Evolutionary conservation across 208 protist genomes (phyloP).

Genomic region (Plasmodiophora brassicae): DNA sequence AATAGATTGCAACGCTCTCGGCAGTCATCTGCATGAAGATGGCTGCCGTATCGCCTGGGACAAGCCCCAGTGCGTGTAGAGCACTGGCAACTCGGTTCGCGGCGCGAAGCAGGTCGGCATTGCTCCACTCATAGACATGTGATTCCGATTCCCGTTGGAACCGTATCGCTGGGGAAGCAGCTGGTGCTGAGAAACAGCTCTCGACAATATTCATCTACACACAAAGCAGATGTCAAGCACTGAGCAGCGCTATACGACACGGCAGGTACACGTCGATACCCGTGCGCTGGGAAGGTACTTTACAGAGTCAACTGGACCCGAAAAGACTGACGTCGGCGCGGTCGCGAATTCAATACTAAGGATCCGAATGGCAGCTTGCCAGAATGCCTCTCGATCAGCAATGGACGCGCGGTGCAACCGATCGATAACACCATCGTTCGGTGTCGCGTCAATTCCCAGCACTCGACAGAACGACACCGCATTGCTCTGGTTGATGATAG

Average conservation of each 20-base stretch:
- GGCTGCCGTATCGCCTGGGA: not conserved
- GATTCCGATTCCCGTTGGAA: not conserved
- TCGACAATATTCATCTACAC: not conserved
- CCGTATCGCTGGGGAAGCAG: not conserved
- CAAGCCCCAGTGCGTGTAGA: not conserved
- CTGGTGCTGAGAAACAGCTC: not conserved
- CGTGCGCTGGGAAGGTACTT: not conserved
- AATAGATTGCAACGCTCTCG: constrained; percentile 18
- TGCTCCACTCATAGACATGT: not conserved
- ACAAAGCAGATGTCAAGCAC: not conserved
- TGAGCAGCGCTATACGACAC: not conserved
- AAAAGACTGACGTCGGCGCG: not conserved
- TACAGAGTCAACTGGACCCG: not conserved
- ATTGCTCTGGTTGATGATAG: not conserved
- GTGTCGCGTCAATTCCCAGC: not conserved
- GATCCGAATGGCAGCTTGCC: not conserved
- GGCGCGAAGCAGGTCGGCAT: not conserved
- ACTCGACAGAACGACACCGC: not conserved
- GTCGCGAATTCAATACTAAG: not conserved
- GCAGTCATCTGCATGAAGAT: constrained; percentile 36
- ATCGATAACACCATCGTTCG: not conserved
- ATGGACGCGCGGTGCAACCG: not conserved
- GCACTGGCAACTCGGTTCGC: not conserved
- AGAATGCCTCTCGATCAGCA: not conserved
- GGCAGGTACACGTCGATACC: not conserved